Evolutionary conservation across 202 grass and related monocot species (phyloP).

Genomic region (Brachypodium distachyon): DNA sequence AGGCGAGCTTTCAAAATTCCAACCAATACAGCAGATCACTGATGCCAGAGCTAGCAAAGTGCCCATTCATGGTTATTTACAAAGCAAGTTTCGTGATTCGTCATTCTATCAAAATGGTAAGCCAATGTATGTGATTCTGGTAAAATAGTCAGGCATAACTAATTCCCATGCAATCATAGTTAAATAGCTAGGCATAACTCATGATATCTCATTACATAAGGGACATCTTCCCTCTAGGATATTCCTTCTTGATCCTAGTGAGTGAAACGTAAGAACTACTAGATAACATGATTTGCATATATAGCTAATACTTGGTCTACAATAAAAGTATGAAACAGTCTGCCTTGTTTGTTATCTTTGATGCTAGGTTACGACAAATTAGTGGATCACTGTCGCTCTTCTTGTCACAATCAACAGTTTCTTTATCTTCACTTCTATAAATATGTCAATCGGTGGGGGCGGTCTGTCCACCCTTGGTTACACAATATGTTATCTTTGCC

Average conservation of each 20-base stretch:
- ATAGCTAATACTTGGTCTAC: no score
- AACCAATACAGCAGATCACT: slow-evolving; percentile 35
- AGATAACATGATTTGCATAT: neutral
- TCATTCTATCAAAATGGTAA: slow-evolving; percentile 39
- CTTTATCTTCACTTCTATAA: no score
- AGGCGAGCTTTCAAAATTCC: slow-evolving; percentile 36
- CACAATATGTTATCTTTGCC: no score
- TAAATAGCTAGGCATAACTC: neutral
- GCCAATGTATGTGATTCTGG: neutral
- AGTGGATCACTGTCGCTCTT: neutral
- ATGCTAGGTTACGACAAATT: neutral
- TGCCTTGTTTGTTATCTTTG: neutral
- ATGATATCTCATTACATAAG: neutral
- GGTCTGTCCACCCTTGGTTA: no score
- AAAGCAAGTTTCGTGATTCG: slow-evolving; percentile 14
- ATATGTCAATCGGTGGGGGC: no score
- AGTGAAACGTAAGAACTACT: neutral
- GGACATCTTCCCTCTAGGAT: neutral
- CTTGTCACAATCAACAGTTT: neutral
- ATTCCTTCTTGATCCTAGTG: neutral
- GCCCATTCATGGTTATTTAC: neutral
- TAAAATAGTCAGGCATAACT: neutral
- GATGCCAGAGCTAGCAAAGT: slow-evolving; percentile 28
- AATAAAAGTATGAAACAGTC: neutral
- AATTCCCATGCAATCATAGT: neutral